Base-by-base conservation (phyloP, 257 asterid genomes). In the Orobanche coerulescens region DNA sequence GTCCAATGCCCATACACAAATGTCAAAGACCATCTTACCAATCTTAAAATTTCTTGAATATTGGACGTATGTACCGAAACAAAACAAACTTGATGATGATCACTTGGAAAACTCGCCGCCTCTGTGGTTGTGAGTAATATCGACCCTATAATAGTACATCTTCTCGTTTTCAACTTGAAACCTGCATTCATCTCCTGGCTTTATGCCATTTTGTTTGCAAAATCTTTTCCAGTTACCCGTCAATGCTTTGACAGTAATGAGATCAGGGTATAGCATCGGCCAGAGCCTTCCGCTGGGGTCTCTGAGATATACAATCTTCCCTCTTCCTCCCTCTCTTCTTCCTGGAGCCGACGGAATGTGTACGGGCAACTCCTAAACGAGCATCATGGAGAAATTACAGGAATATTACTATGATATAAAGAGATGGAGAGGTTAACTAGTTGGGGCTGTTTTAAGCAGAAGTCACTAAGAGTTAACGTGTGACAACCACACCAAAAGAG, bases 291-390 rank as follows among this genome's bases (percentile, higher is more conserved):
- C 53, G 3, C 2, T 22, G 10, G 85, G 31, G 58, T 48, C 74
- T 58, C 66, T 68, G 46, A 79, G 70, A 66, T 12, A 65, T 6
- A 79, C 71, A 31, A 68, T 26, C 67, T 28, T 67, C 58, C 58
- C 70, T 22, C 40, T 52, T 7, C 11, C 49, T 20, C 36, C 34
- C 7, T 37, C 33, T 54, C 28, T 68, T 33, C 20, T 34, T 31
- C 61, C 57, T 4, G 22, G 62, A 44, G 36, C 0, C 18, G 51
- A n/a, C 4, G 70, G 48, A 52, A 65, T 22, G 51, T 4, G 23
- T 13, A 49, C 36, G 2, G 78, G 76, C 68, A 79, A 37, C 70
- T 61, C 85, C 85, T 79, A 28, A 60, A 68, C 55, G 26, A 62
- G 43, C 62, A 66, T 13, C 10, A 36, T 14, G 19, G 47, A 24